Evolutionary conservation across 106 monocot species (phyloP).

Genomic region (Dendrobium chrysotoxum): DNA sequence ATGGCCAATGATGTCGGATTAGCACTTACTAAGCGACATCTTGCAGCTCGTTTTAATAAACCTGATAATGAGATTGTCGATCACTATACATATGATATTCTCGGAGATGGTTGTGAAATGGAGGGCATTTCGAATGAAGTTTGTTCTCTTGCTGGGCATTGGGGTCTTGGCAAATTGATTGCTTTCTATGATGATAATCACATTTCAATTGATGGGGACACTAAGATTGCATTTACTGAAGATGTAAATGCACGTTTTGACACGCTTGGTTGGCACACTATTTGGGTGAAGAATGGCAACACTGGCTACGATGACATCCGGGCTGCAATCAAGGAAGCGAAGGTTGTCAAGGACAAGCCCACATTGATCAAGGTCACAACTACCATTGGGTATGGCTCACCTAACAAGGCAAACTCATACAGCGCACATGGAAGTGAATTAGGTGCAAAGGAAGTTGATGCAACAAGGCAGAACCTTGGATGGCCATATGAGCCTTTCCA

Average conservation of each 20-base stretch:
- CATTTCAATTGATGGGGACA: constrained; percentile 81
- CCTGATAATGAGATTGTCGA: constrained; percentile 62
- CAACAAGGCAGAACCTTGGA: constrained; percentile 76
- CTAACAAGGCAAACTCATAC: constrained; percentile 71
- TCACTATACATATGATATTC: constrained; percentile 79
- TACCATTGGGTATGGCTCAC: constrained; percentile 71
- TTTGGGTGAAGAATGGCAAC: too few relatives aligned
- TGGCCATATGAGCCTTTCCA: constrained; percentile 70
- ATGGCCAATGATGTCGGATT: constrained; percentile 84
- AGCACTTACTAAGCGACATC: constrained; percentile 78
- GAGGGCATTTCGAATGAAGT: constrained; percentile 81
- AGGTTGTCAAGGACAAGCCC: constrained; percentile 61
- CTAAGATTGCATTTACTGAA: constrained; percentile 83
- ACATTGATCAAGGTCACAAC: constrained; percentile 83
- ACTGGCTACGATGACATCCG: constrained; percentile 61
- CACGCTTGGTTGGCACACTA: constrained; percentile 83
- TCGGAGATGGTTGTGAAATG: constrained; percentile 85
- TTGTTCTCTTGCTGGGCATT: constrained; percentile 77
- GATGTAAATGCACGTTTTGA: constrained; percentile 68
- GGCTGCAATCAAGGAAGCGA: constrained; percentile 57
- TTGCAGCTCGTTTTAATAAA: constrained; percentile 81
- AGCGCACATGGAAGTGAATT: constrained; percentile 77
- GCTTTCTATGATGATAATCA: constrained; percentile 93
- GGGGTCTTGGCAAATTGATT: constrained; percentile 81
- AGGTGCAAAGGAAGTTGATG: constrained; percentile 91